These are phyloP conservation scores for Macrotyloma uniflorum DNA, from an alignment of 306 rosid species.

Conservation along the genomic window DNA sequence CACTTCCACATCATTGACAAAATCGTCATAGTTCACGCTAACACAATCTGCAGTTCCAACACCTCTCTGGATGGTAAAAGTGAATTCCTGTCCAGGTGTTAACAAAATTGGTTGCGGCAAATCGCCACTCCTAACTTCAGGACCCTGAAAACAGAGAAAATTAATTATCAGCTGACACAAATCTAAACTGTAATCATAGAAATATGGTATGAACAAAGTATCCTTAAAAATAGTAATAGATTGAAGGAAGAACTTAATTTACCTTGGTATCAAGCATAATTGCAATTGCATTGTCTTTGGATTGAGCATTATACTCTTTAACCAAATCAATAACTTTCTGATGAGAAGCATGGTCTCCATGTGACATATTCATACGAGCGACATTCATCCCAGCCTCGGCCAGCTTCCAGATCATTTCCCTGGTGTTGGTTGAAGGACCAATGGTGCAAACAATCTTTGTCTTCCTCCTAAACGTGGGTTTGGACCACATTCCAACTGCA, in stretches of 20 bases:
- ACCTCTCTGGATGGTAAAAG: slow-evolving; percentile 85
- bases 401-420: slow-evolving; percentile 96
- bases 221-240: background rate
- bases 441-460: slow-evolving; percentile 96
- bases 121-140: slow-evolving; percentile 97
- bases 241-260: slow-evolving; percentile 8
- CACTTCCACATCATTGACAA: slow-evolving; percentile 84
- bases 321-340: slow-evolving; percentile 95
- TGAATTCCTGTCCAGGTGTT: slow-evolving; percentile 75
- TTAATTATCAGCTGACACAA: background rate
- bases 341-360: slow-evolving; percentile 97
- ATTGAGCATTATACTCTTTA: slow-evolving; percentile 82
- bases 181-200: background rate
- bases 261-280: slow-evolving; percentile 98
- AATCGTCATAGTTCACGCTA: slow-evolving; percentile 94
- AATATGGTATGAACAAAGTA: slow-evolving; percentile 2
- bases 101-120: slow-evolving; percentile 77
- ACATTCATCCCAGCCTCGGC: slow-evolving; percentile 99
- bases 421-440: slow-evolving; percentile 93
- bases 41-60: slow-evolving; percentile 81
- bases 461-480: slow-evolving; percentile 83
- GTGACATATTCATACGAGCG: slow-evolving; percentile 96
- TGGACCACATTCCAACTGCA: slow-evolving; percentile 81
- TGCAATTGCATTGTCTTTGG: slow-evolving; percentile 78
- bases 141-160: slow-evolving; percentile 61